Evolutionary conservation across 1,284 basidiomycete genomes (phyloP).

Genomic region (Golubevia pallescens): DNA sequence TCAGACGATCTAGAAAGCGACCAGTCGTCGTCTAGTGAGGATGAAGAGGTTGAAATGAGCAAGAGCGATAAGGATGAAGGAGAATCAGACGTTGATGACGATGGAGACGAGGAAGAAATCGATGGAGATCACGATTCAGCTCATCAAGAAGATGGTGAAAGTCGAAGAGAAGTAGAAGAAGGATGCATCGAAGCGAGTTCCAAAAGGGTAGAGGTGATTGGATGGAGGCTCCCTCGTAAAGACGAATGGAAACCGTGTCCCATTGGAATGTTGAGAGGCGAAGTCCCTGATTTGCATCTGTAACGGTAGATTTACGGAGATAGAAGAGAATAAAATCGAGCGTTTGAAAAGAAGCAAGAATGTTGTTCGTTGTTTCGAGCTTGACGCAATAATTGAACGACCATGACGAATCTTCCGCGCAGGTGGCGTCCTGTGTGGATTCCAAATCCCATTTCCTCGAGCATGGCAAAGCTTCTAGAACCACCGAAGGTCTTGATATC

Average conservation of each 20-base stretch:
- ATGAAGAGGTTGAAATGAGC: background rate
- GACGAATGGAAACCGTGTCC: background rate
- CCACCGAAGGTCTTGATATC: too few species aligned
- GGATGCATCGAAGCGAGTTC: background rate
- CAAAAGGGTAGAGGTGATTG: background rate
- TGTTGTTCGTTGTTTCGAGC: too few species aligned
- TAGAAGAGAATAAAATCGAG: too few species aligned
- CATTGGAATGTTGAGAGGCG: background rate
- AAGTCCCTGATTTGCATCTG: background rate
- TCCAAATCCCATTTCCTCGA: too few species aligned
- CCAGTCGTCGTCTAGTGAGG: background rate
- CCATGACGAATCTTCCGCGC: too few species aligned
- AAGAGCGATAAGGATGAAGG: too few species aligned
- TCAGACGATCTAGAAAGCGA: background rate
- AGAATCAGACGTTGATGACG: background rate
- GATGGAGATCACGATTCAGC: background rate
- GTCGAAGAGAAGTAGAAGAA: background rate
- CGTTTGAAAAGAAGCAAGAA: too few species aligned
- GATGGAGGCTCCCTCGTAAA: background rate
- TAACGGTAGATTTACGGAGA: background rate
- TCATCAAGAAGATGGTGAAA: background rate
- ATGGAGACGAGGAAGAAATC: background rate
- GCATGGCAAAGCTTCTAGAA: too few species aligned
- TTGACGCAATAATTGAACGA: too few species aligned
- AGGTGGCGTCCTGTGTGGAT: too few species aligned